Base-by-base conservation (phyloP, 805 yeast species). In the Metschnikowia santaceciliae region DNA sequence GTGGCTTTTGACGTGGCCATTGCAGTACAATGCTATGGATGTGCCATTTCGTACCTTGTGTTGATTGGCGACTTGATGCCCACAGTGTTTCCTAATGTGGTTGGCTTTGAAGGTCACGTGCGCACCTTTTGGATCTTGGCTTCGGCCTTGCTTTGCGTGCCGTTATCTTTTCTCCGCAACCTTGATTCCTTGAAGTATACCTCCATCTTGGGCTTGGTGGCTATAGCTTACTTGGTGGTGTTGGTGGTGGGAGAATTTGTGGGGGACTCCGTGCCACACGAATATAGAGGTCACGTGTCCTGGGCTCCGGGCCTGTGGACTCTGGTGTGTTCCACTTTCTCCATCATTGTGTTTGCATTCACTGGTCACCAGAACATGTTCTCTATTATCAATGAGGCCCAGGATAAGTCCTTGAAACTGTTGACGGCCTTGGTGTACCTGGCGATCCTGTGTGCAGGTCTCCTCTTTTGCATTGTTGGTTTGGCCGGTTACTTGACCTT, bases 341-440 rank as follows among this genome's bases (percentile, higher is more conserved):
- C 97, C n/a, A 87, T 91, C 55, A 84, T 90, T 58, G 92, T 92
- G 13, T 91, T 92, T 74, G 96, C 97, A 0, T 92, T 83, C 68
- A 92, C 98, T 0, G 94, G 97, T 61, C 97, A 92, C 63, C 97
- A 92, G 67, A 92, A 92, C 69, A 89, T 89, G 90, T 90, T 89
- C 61, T 82, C 96, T 1, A 80, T 91, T 49, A 80, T 90, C 49
- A 92, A 91, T 61, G 98, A 92, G 69, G 77, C 91, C 30, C 68
- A 66, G 32, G 82, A 82, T 57, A 78, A 77, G 54, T 70, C 86
- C 0, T 69, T 79, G n/a, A 52, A 62, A 6, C 72, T 70, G 33
- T 71, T 83, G 53, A 69, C 74, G 50, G 67, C 61, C 17, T 75
- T 88, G 36, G 78, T 84, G 20, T 53, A 66, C 17, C 55, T 69